phyloP scores from a whole-genome alignment of 179 eudicot genomes.

The Silene vulgaris region DNA sequence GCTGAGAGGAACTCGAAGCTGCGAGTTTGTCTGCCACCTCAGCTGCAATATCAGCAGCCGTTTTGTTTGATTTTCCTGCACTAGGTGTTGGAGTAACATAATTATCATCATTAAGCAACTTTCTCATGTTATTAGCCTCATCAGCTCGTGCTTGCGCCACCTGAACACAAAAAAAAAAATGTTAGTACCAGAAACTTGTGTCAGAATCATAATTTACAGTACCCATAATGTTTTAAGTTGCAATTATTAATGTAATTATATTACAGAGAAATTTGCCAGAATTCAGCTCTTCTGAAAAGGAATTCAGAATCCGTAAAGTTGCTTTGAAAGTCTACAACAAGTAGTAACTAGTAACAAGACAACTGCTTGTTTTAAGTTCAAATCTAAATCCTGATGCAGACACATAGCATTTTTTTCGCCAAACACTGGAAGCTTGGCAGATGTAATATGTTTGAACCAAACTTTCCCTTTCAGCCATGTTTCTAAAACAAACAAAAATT shows the following conservation, averaged over 20 bases:
- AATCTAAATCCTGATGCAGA: no score
- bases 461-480: no score
- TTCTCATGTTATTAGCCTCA: slow-evolving; percentile 62
- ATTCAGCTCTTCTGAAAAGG: background rate
- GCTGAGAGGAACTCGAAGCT: slow-evolving; percentile 84
- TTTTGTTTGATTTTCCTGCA: slow-evolving; percentile 45
- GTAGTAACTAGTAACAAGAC: no score
- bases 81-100: slow-evolving; percentile 37
- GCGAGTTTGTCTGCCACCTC: slow-evolving; percentile 90
- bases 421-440: no score
- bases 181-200: slow-evolving; percentile 14
- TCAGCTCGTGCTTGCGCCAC: slow-evolving; percentile 76
- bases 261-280: background rate
- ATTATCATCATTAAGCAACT: slow-evolving; percentile 57
- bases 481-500: no score
- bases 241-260: background rate
- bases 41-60: slow-evolving; percentile 83
- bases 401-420: no score
- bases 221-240: background rate
- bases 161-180: slow-evolving; percentile 30
- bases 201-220: background rate
- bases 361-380: no score
- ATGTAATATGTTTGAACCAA: no score
- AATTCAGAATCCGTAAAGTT: no score
- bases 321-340: no score